Evolutionary conservation across 2,329 filamentous ascomycete species (phyloP), one percentile per base, ranked within the genome.

Genomic region (Neofusicoccum ribis): DNA sequence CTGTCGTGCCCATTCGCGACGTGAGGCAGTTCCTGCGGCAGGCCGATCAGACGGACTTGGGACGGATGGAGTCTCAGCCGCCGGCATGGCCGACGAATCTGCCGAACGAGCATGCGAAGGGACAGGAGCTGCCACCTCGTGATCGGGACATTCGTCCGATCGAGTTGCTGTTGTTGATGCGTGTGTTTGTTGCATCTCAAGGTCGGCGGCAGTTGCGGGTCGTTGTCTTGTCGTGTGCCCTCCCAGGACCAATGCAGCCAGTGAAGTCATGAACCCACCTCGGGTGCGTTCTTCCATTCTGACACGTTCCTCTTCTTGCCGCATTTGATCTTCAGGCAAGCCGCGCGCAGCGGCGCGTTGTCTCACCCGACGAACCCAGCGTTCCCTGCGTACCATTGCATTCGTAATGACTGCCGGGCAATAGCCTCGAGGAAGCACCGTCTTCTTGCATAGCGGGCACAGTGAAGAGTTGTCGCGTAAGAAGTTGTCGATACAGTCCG

Each of bases 401-500:
- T 65, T 69, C 11, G 69, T 69, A 31, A 96, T 88, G 17, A 83
- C 83, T 0, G 81, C 79, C 0, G 82, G 80, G 67, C 81, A 83
- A 61, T 78, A 84, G 17, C 83, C 91, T 80, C 70, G 75, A 72
- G 93, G 93, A 0, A 97, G 79, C 72, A 93, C 91, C 58, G 86
- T 91, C 67, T 89, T 86, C 76, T 97, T 97, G 82, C 95, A 99
- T 70, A 96, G 82, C 0, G 95, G 94, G 72, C 95, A 99, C 1
- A 97, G 83, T 17, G 91, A 96, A 73, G 91, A 96, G 73, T 90
- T 89, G 63, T 88, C 84, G 49, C 85, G 83, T 12, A 98, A 82
- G 71, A 95, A 97, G 23, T 89, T 86, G 73, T 98, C 93, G 68
- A 98, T 93, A 73, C 95, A 99, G 69, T 91, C 89, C 0, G 91